phyloP scores from a whole-genome alignment of 169 alveolate genomes.

The Fabrea salina region DNA sequence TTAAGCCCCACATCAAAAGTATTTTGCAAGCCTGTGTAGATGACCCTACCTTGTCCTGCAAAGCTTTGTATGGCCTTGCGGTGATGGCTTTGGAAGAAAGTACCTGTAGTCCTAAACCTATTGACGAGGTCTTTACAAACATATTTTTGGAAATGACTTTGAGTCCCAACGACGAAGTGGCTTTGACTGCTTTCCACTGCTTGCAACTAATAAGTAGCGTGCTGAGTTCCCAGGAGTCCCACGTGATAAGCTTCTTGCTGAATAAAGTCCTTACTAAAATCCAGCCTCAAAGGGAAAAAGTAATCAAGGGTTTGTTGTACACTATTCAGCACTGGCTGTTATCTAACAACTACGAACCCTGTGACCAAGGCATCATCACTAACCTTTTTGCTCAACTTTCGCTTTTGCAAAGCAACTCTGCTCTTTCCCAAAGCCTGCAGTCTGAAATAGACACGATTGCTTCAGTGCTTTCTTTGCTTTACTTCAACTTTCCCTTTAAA shows the following conservation, averaged over 20 bases:
- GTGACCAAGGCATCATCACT: not conserved
- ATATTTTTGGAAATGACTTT: not conserved
- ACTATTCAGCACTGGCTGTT: constrained; percentile 7
- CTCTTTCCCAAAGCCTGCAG: not conserved
- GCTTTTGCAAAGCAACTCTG: not conserved
- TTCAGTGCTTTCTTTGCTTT: not conserved
- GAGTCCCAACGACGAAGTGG: not conserved
- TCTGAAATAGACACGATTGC: not conserved
- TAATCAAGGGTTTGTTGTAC: not conserved
- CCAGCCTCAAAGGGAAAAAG: constrained; percentile 1
- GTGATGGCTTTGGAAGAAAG: constrained; percentile 8
- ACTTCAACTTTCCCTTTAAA: constrained; percentile 24
- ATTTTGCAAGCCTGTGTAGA: not conserved
- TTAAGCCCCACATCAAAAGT: not conserved
- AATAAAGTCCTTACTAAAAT: not conserved
- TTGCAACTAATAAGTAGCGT: not conserved
- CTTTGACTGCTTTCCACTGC: constrained; percentile 2
- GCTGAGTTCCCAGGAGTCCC: not conserved
- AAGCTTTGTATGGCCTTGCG: constrained; percentile 5
- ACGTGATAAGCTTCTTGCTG: not conserved
- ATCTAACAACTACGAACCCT: not conserved
- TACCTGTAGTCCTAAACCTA: not conserved
- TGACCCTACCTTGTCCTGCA: not conserved
- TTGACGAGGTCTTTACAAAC: not conserved
- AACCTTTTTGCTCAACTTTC: not conserved